Conservation (phyloP, 2,329 filamentous ascomycete genomes). For the Fusarium cicatricum region DNA sequence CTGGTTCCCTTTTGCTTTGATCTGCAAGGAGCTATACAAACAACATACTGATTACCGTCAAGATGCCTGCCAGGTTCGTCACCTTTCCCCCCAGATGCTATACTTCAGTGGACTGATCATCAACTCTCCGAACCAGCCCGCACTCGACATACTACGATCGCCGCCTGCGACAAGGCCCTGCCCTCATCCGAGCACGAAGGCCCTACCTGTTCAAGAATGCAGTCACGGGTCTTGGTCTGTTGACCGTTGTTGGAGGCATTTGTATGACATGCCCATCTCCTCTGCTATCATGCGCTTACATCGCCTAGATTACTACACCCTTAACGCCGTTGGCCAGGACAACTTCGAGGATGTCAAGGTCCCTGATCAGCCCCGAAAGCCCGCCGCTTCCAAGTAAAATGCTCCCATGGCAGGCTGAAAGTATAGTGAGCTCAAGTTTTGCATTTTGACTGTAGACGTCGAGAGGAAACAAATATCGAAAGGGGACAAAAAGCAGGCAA, state of each 20-base stretch:
- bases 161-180: conserved; percentile 83
- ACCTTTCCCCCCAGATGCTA: neutral
- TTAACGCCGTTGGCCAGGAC: conserved; percentile 91
- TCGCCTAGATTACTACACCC: conserved; percentile 64
- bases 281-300: conserved; percentile 24
- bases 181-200: conserved; percentile 88
- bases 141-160: conserved; percentile 88
- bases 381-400: conserved; percentile 49
- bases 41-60: neutral
- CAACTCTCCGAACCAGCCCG: conserved; percentile 48
- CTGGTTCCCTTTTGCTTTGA: neutral
- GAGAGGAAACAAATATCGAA: conserved; percentile 1
- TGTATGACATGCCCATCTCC: conserved; percentile 72
- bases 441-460: neutral
- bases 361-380: conserved; percentile 72
- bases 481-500: conserved; percentile 20
- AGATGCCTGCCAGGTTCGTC: conserved; percentile 39
- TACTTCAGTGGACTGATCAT: conserved; percentile 33
- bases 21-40: neutral
- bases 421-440: conserved; percentile 16
- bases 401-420: neutral
- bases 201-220: conserved; percentile 94
- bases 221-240: conserved; percentile 78
- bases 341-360: conserved; percentile 96
- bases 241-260: conserved; percentile 80